These are phyloP conservation scores for Trichoderma brevicompactum DNA, from an alignment of 2,329 filamentous ascomycete genomes.

Conservation along the genomic window DNA sequence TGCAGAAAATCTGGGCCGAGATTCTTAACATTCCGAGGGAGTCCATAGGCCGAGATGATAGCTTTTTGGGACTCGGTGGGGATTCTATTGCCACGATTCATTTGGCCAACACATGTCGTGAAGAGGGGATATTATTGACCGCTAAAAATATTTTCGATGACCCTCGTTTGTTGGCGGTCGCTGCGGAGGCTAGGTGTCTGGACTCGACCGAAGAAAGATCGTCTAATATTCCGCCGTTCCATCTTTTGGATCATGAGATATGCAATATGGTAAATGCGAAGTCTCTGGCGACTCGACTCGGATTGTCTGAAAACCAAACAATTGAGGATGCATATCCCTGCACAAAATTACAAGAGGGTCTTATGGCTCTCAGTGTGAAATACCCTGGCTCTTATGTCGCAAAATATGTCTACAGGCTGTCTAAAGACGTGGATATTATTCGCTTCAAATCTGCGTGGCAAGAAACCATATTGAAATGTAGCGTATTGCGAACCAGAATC, in stretches of 20 bases:
- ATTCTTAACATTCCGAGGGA: constrained; percentile 26
- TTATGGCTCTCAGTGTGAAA: constrained; percentile 43
- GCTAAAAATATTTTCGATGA: constrained; percentile 17
- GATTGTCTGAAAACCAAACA: constrained; percentile 3
- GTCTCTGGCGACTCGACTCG: background rate
- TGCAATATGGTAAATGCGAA: background rate
- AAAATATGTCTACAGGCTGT: constrained; percentile 35
- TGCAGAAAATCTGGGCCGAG: constrained; percentile 32
- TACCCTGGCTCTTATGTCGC: constrained; percentile 43
- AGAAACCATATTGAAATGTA: constrained; percentile 4
- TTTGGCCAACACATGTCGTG: constrained; percentile 10
- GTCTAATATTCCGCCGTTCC: background rate
- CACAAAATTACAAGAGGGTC: constrained; percentile 43
- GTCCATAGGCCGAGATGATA: constrained; percentile 31
- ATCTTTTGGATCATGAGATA: background rate
- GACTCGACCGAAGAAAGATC: background rate
- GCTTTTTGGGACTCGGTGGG: constrained; percentile 34
- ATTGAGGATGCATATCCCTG: constrained; percentile 17
- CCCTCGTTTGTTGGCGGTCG: constrained; percentile 12
- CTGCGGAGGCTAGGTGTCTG: background rate
- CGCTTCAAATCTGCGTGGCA: constrained; percentile 30
- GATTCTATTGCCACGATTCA: constrained; percentile 36
- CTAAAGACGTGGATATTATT: constrained; percentile 30
- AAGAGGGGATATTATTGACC: background rate
- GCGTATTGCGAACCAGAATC: constrained; percentile 26